Base-by-base conservation (phyloP, 1,284 basidiomycete species). In the Cryptococcus sp. region DNA sequence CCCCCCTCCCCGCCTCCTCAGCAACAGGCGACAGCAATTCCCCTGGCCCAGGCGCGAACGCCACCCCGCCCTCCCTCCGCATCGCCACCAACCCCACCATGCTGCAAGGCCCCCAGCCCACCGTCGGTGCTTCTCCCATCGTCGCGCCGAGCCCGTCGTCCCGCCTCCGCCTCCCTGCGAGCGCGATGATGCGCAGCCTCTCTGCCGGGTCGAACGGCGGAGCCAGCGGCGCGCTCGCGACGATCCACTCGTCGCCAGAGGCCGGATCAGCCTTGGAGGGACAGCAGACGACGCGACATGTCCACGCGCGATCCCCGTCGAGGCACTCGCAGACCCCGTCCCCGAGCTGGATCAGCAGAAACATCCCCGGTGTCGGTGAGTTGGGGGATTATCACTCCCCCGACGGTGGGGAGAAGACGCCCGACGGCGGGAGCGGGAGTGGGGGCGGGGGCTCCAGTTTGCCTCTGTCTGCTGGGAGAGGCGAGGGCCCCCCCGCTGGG, bases 51-150 rank as follows among this genome's bases (percentile, higher is more conserved):
- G 0, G 28, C 28, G 28, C 28, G 28, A 33, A 33, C 28, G 28
- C 82, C 55, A 45, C 87, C 0, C 80, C 80, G 38, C 87, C 85
- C 16, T 81, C 85, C 7, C 79, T 79, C 2, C 85, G 84, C 0
- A 84, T 84, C 15, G 66, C 73, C 1, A 67, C 71, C 6, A 75
- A 83, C 87, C 49, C 77, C 82, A 16, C 76, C 87, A 54, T 85
- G 72, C 80, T 36, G 84, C 87, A 70, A 82, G 80, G 59, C 74
- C 87, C 53, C 20, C 43, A 45, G 18, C 18, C 39, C 9, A 48
- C 38, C n/a, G 39, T 42, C n/a, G n/a, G 36, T 16, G 43, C 40
- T 42, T 57, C 55, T 23, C 53, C 53, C 4, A 18, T 57, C 15
- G 35, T 61, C 12, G 56, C 59, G 3, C 56, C 59, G 20, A 54